Base-by-base conservation (phyloP, 306 rosid species). In the Corylus avellana region DNA sequence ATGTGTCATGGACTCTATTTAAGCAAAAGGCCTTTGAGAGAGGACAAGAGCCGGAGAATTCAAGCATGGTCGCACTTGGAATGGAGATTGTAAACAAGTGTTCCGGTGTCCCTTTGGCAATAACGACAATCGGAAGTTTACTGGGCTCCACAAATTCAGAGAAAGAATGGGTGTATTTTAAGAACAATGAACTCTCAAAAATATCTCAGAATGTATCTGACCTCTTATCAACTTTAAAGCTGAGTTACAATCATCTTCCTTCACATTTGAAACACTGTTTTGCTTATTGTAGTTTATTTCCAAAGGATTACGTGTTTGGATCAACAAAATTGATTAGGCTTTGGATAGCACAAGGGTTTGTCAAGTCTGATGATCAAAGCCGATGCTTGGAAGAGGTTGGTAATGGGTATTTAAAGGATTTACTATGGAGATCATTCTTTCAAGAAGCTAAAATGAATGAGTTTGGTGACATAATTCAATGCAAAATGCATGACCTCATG, bases 331-430 rank as follows among this genome's bases (percentile, higher is more conserved):
- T 79, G 14, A 17, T 82, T 62, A 2, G 17, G 0, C 68, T 76
- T 54, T 81, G 81, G 81, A 25, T 77, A 14, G 85, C 70, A 0
- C 71, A 77, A 3, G 85, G 85, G 1, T 82, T 82, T 55, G 46
- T 77, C 50, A 12, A 0, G 13, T 72, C 69, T 37, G 5, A 37
- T 37, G 5, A 46, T 1, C 0, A 35, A 71, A 39, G 7, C 10
- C 35, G 12, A 69, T 37, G 50, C 22, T 18, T 49, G 12, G 78
- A 82, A 63, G 62, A 72, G 39, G 68, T 53, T 18, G 75, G 70
- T 18, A 0, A 46, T 17, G 67, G 42, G 16, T 82, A 62, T 54
- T 82, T 53, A 4, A 42, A 8, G 63, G 20, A 39, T 12, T 62
- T 77, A 29, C 20, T 48, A 2, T 10, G 49, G 12, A 77, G 82